Conservation (phyloP, 148 eudicot genomes). For the Pharnaceum exiguum region DNA sequence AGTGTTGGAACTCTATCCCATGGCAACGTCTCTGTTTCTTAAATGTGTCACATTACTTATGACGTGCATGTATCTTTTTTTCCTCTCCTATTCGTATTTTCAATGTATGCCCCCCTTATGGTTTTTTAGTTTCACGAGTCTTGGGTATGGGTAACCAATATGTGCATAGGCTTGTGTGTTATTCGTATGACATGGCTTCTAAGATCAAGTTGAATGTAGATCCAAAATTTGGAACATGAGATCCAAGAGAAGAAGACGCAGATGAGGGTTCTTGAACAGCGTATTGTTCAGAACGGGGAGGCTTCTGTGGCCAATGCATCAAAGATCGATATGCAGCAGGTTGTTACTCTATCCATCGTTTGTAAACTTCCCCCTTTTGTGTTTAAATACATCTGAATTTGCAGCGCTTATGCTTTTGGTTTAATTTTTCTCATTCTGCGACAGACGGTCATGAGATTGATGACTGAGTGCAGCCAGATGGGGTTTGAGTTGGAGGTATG, state of each 20-base stretch:
- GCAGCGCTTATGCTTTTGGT: neutral
- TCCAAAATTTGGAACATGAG: constrained; percentile 79
- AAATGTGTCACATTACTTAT: too few relatives aligned
- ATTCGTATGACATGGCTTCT: neutral
- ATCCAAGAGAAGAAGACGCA: constrained; percentile 81
- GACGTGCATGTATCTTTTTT: too few relatives aligned
- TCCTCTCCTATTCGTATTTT: too few relatives aligned
- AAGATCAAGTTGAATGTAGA: constrained; percentile 34
- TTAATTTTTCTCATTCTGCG: constrained; percentile 1
- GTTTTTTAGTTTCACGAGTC: too few relatives aligned
- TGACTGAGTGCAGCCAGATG: constrained; percentile 82
- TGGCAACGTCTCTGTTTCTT: too few relatives aligned
- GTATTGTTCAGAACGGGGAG: constrained; percentile 74
- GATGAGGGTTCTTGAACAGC: constrained; percentile 83
- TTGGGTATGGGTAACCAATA: too few relatives aligned
- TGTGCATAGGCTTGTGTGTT: too few relatives aligned
- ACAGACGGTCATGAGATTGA: constrained; percentile 76
- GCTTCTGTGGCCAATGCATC: constrained; percentile 82
- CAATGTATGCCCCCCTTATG: too few relatives aligned
- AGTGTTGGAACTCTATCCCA: neutral
- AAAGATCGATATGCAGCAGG: constrained; percentile 91
- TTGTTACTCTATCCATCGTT: constrained; percentile 17
- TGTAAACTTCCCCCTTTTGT: neutral
- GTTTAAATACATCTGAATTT: neutral
- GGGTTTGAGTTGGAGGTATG: constrained; percentile 92